Base-by-base conservation (phyloP, 352 stramenopile genomes). In the Plasmopara halstedii region DNA sequence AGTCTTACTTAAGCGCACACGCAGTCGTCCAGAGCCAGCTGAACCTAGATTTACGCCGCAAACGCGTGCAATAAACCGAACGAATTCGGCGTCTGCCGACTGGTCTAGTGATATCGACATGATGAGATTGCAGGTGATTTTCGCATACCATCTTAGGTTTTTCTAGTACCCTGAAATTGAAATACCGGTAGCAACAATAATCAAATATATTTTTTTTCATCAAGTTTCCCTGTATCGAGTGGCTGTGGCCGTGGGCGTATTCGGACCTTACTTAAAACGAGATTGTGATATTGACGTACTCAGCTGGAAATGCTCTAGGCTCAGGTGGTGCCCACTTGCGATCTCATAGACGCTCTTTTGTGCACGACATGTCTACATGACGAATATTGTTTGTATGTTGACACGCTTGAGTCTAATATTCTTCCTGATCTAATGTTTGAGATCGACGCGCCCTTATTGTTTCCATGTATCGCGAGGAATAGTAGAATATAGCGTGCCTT, bases 231-330 rank as follows among this genome's bases (percentile, higher is more conserved):
- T n/a, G n/a, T n/a, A n/a, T n/a, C n/a, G n/a, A n/a, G n/a, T 78
- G 36, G 82, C 97, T 22, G 82, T 88, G 23, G 95, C 94, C 11
- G 72, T 98, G 18, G 95, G 94, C 35, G 95, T 98, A 64, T 97
- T 87, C 51, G 95, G 94, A 32, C 67, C 98, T 13, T 94, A 98
- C 64, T 98, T 98, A 55, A 96, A 97, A 68, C 83, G 93, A 23
- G 69, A 98, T 46, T 99, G 97, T 72, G 96, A 79, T 47, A 60
- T 10, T 88, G 89, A 34, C 85, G 97, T 33, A 72, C 76, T 25
- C 93, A 98, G 57, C 43, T 88, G 40, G 56, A 77, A 8, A 84
- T 84, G 6, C 96, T 99, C 29, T 51, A 74, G 27, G 56, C 67
- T 0, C 95, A 99, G 48, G 68, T 99, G 19, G 67, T 88, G 46